Conservation (phyloP, 202 grass and related monocot genomes). For the Elaeis oleifera region DNA sequence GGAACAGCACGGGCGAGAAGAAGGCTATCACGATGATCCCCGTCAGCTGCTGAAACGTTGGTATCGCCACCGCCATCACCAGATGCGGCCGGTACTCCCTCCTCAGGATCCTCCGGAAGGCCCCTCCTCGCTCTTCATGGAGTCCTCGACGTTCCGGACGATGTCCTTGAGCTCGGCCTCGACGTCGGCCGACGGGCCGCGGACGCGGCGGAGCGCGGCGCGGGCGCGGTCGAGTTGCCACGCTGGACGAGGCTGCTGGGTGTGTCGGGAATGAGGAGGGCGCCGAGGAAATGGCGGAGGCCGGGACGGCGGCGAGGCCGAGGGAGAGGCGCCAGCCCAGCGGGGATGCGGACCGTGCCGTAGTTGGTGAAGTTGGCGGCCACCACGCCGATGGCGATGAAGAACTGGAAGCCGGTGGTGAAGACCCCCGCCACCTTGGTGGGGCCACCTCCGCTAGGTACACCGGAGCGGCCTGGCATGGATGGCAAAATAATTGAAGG, state of each 20-base stretch:
- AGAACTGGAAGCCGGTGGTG: slow-evolving; percentile 61
- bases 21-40: slow-evolving; percentile 69
- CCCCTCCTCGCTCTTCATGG: slow-evolving; percentile 39
- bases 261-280: slow-evolving; percentile 62
- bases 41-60: slow-evolving; percentile 70
- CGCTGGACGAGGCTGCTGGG: slow-evolving; percentile 74
- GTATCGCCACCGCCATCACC: slow-evolving; percentile 58
- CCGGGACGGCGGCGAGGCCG: slow-evolving; percentile 54
- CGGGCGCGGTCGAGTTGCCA: slow-evolving; percentile 36
- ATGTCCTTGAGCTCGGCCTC: slow-evolving; percentile 61
- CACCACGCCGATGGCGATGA: slow-evolving; percentile 41
- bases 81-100: slow-evolving; percentile 70
- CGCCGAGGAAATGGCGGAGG: slow-evolving; percentile 42
- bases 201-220: slow-evolving; percentile 42
- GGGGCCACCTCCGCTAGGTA: slow-evolving; percentile 68
- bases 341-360: slow-evolving; percentile 9
- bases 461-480: slow-evolving; percentile 46
- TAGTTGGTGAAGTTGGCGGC: slow-evolving; percentile 61
- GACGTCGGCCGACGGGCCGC: slow-evolving; percentile 40
- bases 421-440: slow-evolving; percentile 44
- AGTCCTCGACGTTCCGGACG: slow-evolving; percentile 25
- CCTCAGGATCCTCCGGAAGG: slow-evolving; percentile 41
- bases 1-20: slow-evolving; percentile 76
- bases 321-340: slow-evolving; percentile 83
- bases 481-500: too few relatives aligned